Evolutionary conservation across 176 grass and related monocot species (phyloP), one percentile per base, ranked within the genome.

Genomic region (Raddia distichophylla): DNA sequence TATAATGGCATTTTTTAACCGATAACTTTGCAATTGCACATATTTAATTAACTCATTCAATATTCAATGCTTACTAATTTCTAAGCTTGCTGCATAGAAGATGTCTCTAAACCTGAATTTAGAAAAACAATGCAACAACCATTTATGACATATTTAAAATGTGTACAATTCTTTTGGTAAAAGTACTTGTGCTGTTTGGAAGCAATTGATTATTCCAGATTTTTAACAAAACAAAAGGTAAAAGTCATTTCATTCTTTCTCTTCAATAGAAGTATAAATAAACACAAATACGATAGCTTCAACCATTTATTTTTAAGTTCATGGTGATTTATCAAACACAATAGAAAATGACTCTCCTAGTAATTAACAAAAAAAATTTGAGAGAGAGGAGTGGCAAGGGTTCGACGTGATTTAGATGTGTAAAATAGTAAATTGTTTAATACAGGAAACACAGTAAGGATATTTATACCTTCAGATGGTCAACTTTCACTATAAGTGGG

Each of bases 401-500:
- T 49, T 68, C 54, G 13, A 56, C 71, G 50, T 44, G 11, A 27
- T 47, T 76, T 6, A 60, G 14, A 60, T 70, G 8, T 49, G 16
- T 65, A 55, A 55, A 74, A 47, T 9, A 20, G 20, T 12, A 55
- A 69, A n/a, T 18, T 66, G 42, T 48, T 27, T 35, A 79, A 44
- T 14, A 42, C 53, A 67, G 53, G 22, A 14, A 32, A 82, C 62
- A 71, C 22, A 40, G 44, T 80, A 46, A 49, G 70, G 13, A 7
- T 56, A 56, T 60, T 69, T 43, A 1, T 84, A 87, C 90, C 83
- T 93, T 93, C 27, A 93, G 80, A 84, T 93, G 90, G 59, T 89
- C 87, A 33, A 93, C 90, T 63, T 93, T 93, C 43, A 93, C 90
- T 60, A 80, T 93, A 61, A 93, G 77, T 22, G 90, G 90, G 19